phyloP scores from a whole-genome alignment of 129 eudicot genomes.

The Escallonia rubra region DNA sequence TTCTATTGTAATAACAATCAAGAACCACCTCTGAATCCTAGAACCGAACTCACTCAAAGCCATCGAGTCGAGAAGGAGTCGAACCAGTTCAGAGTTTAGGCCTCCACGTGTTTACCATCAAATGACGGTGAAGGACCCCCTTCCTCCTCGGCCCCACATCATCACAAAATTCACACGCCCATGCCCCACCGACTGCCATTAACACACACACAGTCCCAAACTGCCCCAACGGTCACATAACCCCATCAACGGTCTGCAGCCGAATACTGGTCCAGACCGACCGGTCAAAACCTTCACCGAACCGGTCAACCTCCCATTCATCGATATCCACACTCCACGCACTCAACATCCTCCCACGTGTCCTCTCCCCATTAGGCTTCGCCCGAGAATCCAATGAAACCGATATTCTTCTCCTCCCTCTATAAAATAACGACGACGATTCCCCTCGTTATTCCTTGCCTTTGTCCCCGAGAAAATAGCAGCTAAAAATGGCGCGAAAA shows the following conservation, averaged over 20 bases:
- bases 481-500: conserved; percentile 68
- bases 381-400: conserved; percentile 67
- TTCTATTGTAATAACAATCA: too few species aligned
- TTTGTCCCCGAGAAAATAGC: background rate
- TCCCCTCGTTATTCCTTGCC: conserved; percentile 26
- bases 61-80: too few species aligned
- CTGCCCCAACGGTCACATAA: background rate
- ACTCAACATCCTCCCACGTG: conserved; percentile 42
- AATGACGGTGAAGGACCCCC: conserved; percentile 16
- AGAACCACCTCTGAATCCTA: too few species aligned
- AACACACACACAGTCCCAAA: background rate
- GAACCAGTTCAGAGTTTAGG: too few species aligned
- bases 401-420: conserved; percentile 12
- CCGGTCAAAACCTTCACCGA: conserved; percentile 15
- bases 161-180: background rate
- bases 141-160: too few species aligned
- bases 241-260: too few species aligned
- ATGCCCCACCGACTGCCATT: conserved; percentile 2
- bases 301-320: conserved; percentile 31
- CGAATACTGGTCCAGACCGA: background rate
- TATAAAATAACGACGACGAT: conserved; percentile 39
- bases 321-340: conserved; percentile 33
- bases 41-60: too few species aligned
- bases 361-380: conserved; percentile 6
- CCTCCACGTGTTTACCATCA: conserved; percentile 28